Evolutionary conservation across 2,329 filamentous ascomycete genomes (phyloP), one percentile per base, ranked within the genome.

Genomic region (Teratosphaeria viscida): DNA sequence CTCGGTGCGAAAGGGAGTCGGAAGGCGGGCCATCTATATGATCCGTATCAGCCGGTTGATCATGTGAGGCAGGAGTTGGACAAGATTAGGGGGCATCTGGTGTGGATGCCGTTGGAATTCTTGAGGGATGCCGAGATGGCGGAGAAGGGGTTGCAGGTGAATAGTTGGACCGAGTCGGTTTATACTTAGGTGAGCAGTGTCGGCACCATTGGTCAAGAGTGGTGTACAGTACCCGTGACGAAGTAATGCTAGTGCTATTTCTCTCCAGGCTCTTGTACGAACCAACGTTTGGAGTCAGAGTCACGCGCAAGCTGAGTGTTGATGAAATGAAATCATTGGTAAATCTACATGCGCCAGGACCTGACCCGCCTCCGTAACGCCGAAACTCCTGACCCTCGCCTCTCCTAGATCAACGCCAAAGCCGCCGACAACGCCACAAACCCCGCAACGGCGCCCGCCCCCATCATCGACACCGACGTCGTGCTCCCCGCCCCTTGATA

Each of bases 101-200:
- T 97, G 6, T 95, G 90, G 89, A 92, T 96, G 86, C 91, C 91
- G n/a, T 73, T 97, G 68, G 84, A 91, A 54, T 97, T 96, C 71
- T 74, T 97, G 70, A 81, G 83, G 67, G 85, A 95, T 64, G 90
- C 86, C 0, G 82, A 89, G 67, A 95, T 97, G 91, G 92, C 92
- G 0, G 92, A 96, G 77, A 84, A 82, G 68, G 92, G 92, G 0
- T 70, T 97, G 73, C 86, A 91, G 74, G 85, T 97, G 49, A 97
- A 97, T 72, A 76, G 83, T 54, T 87, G 85, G 69, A 97, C 92
- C 0, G 90, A 96, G 79, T 90, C 89, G 81, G 84, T 95, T 62
- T 94, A 90, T 72, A 89, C 88, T 5, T 90, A 37, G 56, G 35
- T 14, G 23, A n/a, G 52, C 1, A 29, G 52, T 54, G 6, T 55